Conservation (phyloP, 352 stramenopile species). For the Phytopythium boreale region DNA sequence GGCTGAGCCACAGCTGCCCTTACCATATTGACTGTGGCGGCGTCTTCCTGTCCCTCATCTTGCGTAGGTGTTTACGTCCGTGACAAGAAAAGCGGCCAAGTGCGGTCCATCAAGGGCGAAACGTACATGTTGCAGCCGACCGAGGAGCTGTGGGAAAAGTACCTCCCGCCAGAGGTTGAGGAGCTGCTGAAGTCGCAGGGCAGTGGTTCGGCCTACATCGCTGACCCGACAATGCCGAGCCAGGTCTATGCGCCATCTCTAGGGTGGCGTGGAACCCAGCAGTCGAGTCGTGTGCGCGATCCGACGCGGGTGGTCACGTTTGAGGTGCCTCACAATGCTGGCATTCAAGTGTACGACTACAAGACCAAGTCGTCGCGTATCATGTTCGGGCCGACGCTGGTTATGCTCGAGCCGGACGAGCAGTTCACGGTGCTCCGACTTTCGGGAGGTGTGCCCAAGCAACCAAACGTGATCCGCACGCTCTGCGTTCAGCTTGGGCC, state of each 20-base stretch:
- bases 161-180: constrained; percentile 58
- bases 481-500: constrained; percentile 76
- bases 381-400: constrained; percentile 72
- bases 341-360: constrained; percentile 85
- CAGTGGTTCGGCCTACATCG: constrained; percentile 56
- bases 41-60: neutral
- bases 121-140: constrained; percentile 84
- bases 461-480: constrained; percentile 77
- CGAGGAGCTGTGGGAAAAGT: constrained; percentile 73
- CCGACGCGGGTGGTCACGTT: constrained; percentile 71
- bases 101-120: constrained; percentile 66
- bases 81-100: constrained; percentile 71
- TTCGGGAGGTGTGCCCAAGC: constrained; percentile 62
- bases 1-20: neutral
- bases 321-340: constrained; percentile 78
- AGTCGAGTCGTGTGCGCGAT: constrained; percentile 29
- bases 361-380: constrained; percentile 80
- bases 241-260: constrained; percentile 3
- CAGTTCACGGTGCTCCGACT: constrained; percentile 81
- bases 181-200: constrained; percentile 56
- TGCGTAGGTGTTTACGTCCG: constrained; percentile 66
- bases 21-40: neutral
- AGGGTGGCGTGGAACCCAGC: neutral
- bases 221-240: constrained; percentile 34
- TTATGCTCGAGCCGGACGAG: constrained; percentile 81